Conservation (phyloP, 768 basidiomycete species). For the Tulasnella sp. region DNA sequence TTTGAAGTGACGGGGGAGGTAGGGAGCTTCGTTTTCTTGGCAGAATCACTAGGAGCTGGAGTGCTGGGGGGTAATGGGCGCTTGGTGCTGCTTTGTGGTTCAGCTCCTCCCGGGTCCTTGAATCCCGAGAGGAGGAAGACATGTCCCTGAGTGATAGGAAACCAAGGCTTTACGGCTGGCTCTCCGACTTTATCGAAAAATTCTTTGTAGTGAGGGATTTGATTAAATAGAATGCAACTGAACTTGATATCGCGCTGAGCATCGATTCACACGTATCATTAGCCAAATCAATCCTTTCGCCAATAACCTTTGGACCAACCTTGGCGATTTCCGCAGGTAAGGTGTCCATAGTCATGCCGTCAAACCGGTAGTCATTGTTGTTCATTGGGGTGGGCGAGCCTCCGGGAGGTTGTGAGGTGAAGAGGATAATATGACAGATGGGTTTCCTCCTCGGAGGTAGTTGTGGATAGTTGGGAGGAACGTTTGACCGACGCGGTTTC, state of each 20-base stretch:
- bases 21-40: neutral
- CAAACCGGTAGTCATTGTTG: constrained; percentile 4
- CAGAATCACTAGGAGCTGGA: neutral
- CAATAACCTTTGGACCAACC: neutral
- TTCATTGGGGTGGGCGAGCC: neutral
- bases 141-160: neutral
- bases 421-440: constrained; percentile 15
- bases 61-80: neutral
- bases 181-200: constrained; percentile 17
- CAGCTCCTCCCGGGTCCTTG: neutral
- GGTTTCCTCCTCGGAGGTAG: neutral
- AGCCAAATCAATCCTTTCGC: neutral
- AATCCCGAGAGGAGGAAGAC: constrained; percentile 17
- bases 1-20: neutral
- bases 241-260: constrained; percentile 20
- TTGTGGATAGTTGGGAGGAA: constrained; percentile 9
- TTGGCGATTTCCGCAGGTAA: constrained; percentile 19
- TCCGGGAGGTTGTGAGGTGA: constrained; percentile 16
- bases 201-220: neutral
- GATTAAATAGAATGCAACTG: neutral
- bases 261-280: neutral
- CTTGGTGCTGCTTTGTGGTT: neutral
- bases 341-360: constrained; percentile 16
- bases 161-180: neutral
- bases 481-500: neutral